Evolutionary conservation across 2,329 filamentous ascomycete genomes (phyloP), one percentile per base, ranked within the genome.

Genomic region (Aspergillus pseudotamarii): DNA sequence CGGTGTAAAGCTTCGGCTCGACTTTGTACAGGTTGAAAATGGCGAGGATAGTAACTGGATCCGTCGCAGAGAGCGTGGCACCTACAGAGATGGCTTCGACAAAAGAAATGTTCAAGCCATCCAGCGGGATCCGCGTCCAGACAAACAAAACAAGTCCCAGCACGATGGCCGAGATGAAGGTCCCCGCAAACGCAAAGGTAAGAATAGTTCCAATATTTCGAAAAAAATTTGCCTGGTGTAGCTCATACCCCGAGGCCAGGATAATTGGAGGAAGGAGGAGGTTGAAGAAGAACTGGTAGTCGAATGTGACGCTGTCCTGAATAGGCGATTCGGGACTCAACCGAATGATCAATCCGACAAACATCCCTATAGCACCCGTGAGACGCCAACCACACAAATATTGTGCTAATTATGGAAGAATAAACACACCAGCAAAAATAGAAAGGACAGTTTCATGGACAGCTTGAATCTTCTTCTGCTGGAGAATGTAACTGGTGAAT

Each of bases 1-100:
- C 89, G 34, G 95, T 99, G 81, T 99, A 99, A 21, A 99, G 86
- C 80, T 98, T 98, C 3, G 95, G 95, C 73, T 99, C 95, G 72
- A 99, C 95, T 80, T 98, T 98, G 86, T 98, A 99, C 1, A 95
- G 91, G 78, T 97, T 98, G 86, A 99, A 99, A 71, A 99, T 99
- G 76, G 95, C 95, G 59, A 99, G 84, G 71, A 99, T 98, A 0
- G 95, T 99, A 63, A 99, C 94, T 0, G 95, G 95, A 75, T 99
- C 95, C 1, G 95, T 99, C 64, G 95, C 95, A 2, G 95, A 98
- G 36, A 99, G 86, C 0, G 95, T 99, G 51, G 95, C 95, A 72
- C 95, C 95, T 50, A 99, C 93, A 1, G 94, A 96, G 76, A 99
- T 95, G 68, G 95, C 95, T 75, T 99, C 95, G 68, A 97, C 92